Base-by-base conservation (phyloP, 208 protist species). In the Angomonas desouzai region DNA sequence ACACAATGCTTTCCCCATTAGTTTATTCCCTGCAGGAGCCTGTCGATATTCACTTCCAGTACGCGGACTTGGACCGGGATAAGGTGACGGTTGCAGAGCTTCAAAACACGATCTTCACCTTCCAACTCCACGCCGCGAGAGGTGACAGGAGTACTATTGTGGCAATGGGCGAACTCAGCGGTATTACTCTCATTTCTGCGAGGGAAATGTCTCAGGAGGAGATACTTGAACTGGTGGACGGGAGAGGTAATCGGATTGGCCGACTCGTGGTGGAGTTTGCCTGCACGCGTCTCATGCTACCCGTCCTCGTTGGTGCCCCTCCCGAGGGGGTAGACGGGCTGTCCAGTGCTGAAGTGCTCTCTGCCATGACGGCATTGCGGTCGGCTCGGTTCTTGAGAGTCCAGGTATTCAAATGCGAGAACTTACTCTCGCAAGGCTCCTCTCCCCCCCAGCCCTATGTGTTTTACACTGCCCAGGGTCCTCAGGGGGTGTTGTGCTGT, bases 1-100 rank as follows among this genome's bases (percentile, higher is more conserved):
- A 92, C 48, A 81, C 85, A 27, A 94, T 92, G 89, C 45, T 94
- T 18, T 86, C 81, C 16, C 83, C 83, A 2, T 76, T 79, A 3
- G 72, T 91, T 34, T 73, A 85, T 69, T 40, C 70, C 20, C 73
- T 92, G 20, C 48, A 74, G 33, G 83, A 86, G 10, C 68, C 83
- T 11, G 62, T 89, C 29, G 83, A 87, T 62, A 75, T 92, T 55
- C 72, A 76, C 22, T 92, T 94, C 56, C 71, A 76, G 27, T 94
- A 89, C 62, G 73, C 81, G 0, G 74, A 75, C 25, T 73, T 94
- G 20, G 71, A 76, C 27, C 57, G 66, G 48, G 77, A 89, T 47
- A 73, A 74, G 47, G 74, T 82, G 11, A 92, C 85, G 10, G 28
- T 91, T 16, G 76, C 61, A 18, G 45, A 58, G 11, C 64, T 95